phyloP scores from a whole-genome alignment of 441 rosid species.

The Metrosideros polymorpha region DNA sequence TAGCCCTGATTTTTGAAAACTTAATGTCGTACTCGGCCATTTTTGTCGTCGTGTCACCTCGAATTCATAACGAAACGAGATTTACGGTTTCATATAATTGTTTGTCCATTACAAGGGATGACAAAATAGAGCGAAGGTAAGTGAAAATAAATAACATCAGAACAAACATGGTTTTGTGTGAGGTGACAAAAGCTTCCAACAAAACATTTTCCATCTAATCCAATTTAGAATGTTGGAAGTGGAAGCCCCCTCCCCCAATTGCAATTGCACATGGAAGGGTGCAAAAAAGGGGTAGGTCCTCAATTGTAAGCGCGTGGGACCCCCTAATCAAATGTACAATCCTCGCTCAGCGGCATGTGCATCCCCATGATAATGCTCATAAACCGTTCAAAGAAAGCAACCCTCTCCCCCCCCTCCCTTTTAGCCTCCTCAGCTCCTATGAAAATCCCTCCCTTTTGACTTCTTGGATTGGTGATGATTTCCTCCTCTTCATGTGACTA shows the following conservation, averaged over 20 bases:
- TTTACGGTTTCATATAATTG: not conserved
- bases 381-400: slow-evolving; percentile 6
- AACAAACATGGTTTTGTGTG: not conserved
- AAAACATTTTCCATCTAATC: not conserved
- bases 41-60: not conserved
- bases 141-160: not conserved
- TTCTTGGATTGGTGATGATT: slow-evolving; percentile 5
- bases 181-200: not conserved
- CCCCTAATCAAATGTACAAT: slow-evolving; percentile 9
- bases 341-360: slow-evolving; percentile 21
- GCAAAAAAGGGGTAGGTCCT: not conserved
- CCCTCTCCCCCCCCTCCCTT: not conserved
- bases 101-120: not conserved
- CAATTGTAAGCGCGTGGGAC: slow-evolving; percentile 29
- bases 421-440: not conserved
- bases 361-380: slow-evolving; percentile 8
- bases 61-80: not conserved
- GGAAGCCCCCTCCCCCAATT: not conserved
- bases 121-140: not conserved
- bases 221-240: not conserved
- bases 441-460: slow-evolving; percentile 9
- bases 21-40: not conserved
- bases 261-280: not conserved
- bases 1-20: not conserved
- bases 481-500: slow-evolving; percentile 17